These are phyloP conservation scores for Selaginella moellendorffii DNA, from an alignment of 75 land plant genomes.

Conservation along the genomic window DNA sequence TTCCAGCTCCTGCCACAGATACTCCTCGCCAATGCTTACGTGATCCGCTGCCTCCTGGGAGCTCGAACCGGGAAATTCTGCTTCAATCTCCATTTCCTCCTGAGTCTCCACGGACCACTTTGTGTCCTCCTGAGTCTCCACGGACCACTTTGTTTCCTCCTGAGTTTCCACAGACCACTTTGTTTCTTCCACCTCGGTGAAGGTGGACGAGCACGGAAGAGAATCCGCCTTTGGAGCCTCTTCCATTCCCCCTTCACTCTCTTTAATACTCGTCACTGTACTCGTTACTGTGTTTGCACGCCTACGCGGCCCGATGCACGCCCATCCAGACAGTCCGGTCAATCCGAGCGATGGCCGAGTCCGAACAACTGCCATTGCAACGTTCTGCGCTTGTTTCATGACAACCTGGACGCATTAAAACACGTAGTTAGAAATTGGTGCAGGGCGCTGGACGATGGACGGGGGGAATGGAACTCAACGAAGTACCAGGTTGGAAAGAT, in stretches of 20 bases:
- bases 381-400: slow-evolving; percentile 77
- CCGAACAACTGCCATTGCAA: slow-evolving; percentile 69
- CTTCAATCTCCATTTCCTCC: no score
- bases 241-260: no score
- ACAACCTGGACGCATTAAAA: slow-evolving; percentile 72
- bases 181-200: neutral
- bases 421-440: no score
- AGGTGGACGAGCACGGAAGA: neutral
- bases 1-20: slow-evolving; percentile 61
- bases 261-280: no score
- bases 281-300: no score
- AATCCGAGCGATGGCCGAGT: slow-evolving; percentile 46
- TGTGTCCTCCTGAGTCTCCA: neutral
- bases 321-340: slow-evolving; percentile 47
- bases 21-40: slow-evolving; percentile 32
- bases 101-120: neutral
- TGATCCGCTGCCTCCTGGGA: neutral
- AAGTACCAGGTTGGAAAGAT: neutral
- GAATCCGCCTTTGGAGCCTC: neutral
- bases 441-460: no score
- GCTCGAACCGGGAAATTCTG: neutral
- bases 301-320: slow-evolving; percentile 84
- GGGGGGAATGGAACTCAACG: neutral
- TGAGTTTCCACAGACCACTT: neutral
- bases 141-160: neutral